These are phyloP conservation scores for Pleurotus cornucopiae DNA, from an alignment of 768 basidiomycete genomes.

Conservation along the genomic window DNA sequence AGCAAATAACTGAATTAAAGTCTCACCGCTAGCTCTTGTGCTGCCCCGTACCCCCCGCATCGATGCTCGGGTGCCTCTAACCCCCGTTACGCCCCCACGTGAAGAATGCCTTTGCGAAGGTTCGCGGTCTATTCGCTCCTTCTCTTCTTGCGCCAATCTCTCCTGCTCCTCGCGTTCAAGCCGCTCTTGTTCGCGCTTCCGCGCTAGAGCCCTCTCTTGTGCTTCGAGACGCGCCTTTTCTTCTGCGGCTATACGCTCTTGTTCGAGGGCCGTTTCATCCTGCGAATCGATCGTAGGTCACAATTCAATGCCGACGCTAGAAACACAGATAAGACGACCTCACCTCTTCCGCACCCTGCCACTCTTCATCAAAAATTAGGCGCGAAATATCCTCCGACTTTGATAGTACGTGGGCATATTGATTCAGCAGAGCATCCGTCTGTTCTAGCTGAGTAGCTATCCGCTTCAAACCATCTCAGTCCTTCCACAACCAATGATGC, in stretches of 20 bases:
- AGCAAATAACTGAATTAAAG: neutral
- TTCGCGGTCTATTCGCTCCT: constrained; percentile 40
- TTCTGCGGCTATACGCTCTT: constrained; percentile 40
- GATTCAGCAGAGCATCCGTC: constrained; percentile 71
- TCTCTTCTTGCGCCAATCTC: constrained; percentile 36
- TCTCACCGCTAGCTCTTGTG: neutral
- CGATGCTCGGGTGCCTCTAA: constrained; percentile 68
- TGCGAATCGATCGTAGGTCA: constrained; percentile 19
- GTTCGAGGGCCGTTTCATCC: constrained; percentile 58
- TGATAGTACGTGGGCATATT: constrained; percentile 65
- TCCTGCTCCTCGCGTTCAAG: constrained; percentile 47
- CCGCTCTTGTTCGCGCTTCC: constrained; percentile 40
- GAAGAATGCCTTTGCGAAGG: constrained; percentile 26
- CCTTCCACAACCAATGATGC: neutral
- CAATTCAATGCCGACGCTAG: neutral
- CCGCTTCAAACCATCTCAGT: constrained; percentile 34
- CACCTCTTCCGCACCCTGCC: constrained; percentile 72
- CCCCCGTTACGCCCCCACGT: constrained; percentile 63
- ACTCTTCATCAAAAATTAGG: constrained; percentile 72
- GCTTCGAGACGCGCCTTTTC: constrained; percentile 38
- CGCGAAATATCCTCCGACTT: constrained; percentile 66
- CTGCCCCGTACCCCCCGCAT: constrained; percentile 44
- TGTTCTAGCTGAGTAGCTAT: constrained; percentile 64
- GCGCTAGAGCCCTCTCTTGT: constrained; percentile 37
- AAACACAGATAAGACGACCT: constrained; percentile 19